Evolutionary conservation across 176 grass and related monocot species (phyloP), one percentile per base, ranked within the genome.

Genomic region (Calamus simplicifolius): DNA sequence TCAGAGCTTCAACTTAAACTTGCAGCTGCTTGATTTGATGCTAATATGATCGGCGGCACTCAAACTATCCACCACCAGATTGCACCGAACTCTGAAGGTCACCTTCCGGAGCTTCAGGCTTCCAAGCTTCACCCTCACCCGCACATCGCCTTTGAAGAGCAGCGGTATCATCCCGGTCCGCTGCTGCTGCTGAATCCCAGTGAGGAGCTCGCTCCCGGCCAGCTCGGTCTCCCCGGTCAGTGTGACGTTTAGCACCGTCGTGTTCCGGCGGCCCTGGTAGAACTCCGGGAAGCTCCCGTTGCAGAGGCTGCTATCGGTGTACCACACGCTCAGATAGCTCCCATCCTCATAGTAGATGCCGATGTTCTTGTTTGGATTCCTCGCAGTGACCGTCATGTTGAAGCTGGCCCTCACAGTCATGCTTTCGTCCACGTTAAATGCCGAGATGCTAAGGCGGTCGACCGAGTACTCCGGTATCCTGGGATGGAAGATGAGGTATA

Each of bases 221-320:
- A 92, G 52, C 27, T 68, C 5, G 6, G 84, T 77, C 69, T 78
- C 67, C 1, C 93, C 93, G 7, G 67, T 1, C 7, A 98, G 73
- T 23, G 50, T 14, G 69, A 98, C 26, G 12, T 30, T 21, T 0
- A 84, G 69, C 29, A 27, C 61, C 43, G 86, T 81, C 10, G 79
- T 98, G 73, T 64, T 85, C 27, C 63, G 79, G 76, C 92, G 93
- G 21, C 93, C 93, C 81, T 98, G 93, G 81, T 85, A 98, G 29
- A 98, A 78, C 66, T 27, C 23, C 3, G 93, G 93, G 82, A 82
- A 98, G 15, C 28, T 26, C 48, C 93, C 93, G 31, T 65, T 18
- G 74, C 87, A 89, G 1, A 98, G 84, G 58, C 73, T 56, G 0
- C 75, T 85, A 56, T 74, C 79, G 66, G 85, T 82, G 78, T 88